Base-by-base conservation (phyloP, 164 flowering plant species). In the Annona cherimola region DNA sequence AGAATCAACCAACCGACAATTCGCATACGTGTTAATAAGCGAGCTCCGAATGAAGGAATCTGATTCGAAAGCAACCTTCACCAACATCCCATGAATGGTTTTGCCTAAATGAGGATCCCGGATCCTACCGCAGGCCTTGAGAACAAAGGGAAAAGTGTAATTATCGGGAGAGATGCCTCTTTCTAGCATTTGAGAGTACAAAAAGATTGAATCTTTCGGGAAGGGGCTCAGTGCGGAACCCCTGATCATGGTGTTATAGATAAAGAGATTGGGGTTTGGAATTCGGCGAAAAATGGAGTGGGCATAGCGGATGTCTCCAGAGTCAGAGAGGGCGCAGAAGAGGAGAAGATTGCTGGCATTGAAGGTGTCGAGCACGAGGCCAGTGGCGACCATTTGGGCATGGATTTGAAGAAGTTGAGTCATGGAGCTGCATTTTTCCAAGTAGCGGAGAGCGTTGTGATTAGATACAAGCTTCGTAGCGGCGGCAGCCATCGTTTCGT, bases 331-430 rank as follows among this genome's bases (percentile, higher is more conserved):
- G 12, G 90, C 89, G 43, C 82, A 82, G 66, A 89, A 89, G 67
- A 89, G 74, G 2, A 89, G 19, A 66, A 89, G 80, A 18, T 88
- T 75, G 77, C 92, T 88, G n/a, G 71, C 79, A 1, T 90, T 88
- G 71, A 87, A 89, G 5, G 72, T 67, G 72, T 90, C 79, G 26
- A 69, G 45, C 41, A 83, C 72, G 69, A 88, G 83, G 67, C 88
- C 88, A 3, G 83, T 81, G 20, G 81, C 73, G 44, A 82, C 84
- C 84, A 90, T 84, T 42, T 87, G 86, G 43, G 92, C 86, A 69
- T 88, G 95, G 73, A 90, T 83, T 83, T 88, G 91, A 79, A 83
- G 84, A 59, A 86, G 60, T 43, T 85, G 81, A 59, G 57, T 55
- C 86, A 88, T 87, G 41, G 85, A 74, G 20, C 74, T 54, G 86